Evolutionary conservation across 441 rosid species (phyloP).

Genomic region (Euphorbia celastroides): DNA sequence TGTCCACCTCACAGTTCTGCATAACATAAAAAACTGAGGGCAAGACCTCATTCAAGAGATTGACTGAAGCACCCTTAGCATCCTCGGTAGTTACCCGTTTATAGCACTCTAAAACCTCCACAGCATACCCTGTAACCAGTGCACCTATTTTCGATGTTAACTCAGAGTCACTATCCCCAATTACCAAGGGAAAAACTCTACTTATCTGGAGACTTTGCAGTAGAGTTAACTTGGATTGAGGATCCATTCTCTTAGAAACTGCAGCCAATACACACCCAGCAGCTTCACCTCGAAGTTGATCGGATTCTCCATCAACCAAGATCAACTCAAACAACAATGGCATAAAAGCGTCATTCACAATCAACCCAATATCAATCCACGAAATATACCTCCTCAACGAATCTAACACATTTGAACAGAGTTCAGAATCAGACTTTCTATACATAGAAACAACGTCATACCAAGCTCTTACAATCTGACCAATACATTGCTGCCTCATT

Average conservation of each 20-base stretch:
- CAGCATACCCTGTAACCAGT: slow-evolving; percentile 76
- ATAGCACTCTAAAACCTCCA: slow-evolving; percentile 81
- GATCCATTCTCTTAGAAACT: slow-evolving; percentile 85
- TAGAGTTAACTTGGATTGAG: slow-evolving; percentile 54
- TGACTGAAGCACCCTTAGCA: slow-evolving; percentile 43
- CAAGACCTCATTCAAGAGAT: slow-evolving; percentile 78
- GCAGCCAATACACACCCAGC: slow-evolving; percentile 78
- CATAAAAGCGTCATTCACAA: slow-evolving; percentile 67
- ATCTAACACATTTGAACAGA: slow-evolving; percentile 63
- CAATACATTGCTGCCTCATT: slow-evolving; percentile 86
- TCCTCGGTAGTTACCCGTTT: slow-evolving; percentile 59
- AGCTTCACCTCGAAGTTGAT: slow-evolving; percentile 74
- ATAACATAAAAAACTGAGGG: slow-evolving; percentile 74
- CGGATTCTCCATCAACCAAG: slow-evolving; percentile 50
- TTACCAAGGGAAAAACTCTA: slow-evolving; percentile 57
- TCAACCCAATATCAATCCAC: slow-evolving; percentile 86
- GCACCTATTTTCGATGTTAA: slow-evolving; percentile 51
- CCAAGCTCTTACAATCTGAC: slow-evolving; percentile 83
- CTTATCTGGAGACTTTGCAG: slow-evolving; percentile 62
- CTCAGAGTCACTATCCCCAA: slow-evolving; percentile 61
- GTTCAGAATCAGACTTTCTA: slow-evolving; percentile 60
- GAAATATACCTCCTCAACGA: slow-evolving; percentile 78
- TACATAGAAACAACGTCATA: slow-evolving; percentile 63
- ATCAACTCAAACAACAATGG: slow-evolving; percentile 72
- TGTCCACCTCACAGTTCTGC: slow-evolving; percentile 69